Percentiles rank a stretch among this genome's conserved stretches.
phyloP scores from a whole-genome alignment of 2,329 filamentous ascomycete species.

The Xylaria sp. region DNA sequence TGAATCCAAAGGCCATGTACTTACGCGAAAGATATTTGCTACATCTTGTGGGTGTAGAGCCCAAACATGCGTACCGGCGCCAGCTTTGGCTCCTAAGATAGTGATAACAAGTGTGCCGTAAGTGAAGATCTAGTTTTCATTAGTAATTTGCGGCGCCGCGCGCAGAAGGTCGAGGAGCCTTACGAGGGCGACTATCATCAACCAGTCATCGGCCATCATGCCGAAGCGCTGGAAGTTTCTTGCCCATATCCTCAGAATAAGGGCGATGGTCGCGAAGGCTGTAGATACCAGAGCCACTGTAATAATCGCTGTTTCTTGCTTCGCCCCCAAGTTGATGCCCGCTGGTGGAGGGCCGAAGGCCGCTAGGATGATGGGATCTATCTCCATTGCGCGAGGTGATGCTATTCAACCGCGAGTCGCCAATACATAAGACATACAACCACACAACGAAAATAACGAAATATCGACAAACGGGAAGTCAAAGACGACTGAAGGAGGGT shows the following conservation, averaged over 20 bases:
- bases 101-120: slow-evolving; percentile 41
- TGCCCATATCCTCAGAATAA: slow-evolving; percentile 40
- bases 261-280: slow-evolving; percentile 38
- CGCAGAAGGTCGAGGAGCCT: slow-evolving; percentile 11
- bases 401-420: slow-evolving; percentile 6
- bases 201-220: slow-evolving; percentile 43
- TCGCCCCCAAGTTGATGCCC: slow-evolving; percentile 36
- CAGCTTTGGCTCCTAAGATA: slow-evolving; percentile 40
- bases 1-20: background rate
- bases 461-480: slow-evolving; percentile 24
- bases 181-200: slow-evolving; percentile 44
- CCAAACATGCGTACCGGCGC: slow-evolving; percentile 45
- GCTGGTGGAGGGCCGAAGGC: slow-evolving; percentile 39
- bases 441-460: slow-evolving; percentile 21
- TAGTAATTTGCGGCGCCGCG: slow-evolving; percentile 14
- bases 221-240: slow-evolving; percentile 41
- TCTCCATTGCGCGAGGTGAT: slow-evolving; percentile 32
- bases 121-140: slow-evolving; percentile 34
- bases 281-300: slow-evolving; percentile 40
- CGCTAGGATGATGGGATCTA: slow-evolving; percentile 38
- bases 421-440: slow-evolving; percentile 15
- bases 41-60: slow-evolving; percentile 33
- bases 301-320: slow-evolving; percentile 39
- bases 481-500: slow-evolving; percentile 19
- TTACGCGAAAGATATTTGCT: slow-evolving; percentile 40